A percentile compares a stretch with the other conserved stretches of the same genome.
phyloP scores from a whole-genome alignment of 2,329 filamentous ascomycete species.

The Dactylellina haptotyla region DNA sequence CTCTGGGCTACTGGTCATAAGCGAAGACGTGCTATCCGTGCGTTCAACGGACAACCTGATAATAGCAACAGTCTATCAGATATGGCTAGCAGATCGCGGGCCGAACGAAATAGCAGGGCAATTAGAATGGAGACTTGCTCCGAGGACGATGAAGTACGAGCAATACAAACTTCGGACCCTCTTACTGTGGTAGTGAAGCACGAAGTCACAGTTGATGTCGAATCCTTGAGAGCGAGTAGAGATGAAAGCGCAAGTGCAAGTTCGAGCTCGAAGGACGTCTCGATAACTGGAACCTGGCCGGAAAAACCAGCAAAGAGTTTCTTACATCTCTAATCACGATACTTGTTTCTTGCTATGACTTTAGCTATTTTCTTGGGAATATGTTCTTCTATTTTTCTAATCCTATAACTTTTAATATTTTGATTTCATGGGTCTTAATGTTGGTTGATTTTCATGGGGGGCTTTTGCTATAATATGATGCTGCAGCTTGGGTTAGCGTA shows the following conservation, averaged over 20 bases:
- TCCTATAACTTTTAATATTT: slow-evolving; percentile 5
- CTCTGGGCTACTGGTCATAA: slow-evolving; percentile 49
- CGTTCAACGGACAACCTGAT: slow-evolving; percentile 45
- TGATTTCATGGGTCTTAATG: not conserved
- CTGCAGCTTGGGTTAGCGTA: no score
- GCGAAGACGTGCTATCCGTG: slow-evolving; percentile 40
- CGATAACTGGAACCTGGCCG: slow-evolving; percentile 25
- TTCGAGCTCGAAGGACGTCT: slow-evolving; percentile 48
- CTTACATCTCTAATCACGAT: slow-evolving; percentile 17
- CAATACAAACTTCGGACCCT: slow-evolving; percentile 34
- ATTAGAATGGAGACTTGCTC: slow-evolving; percentile 12
- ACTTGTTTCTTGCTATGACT: not conserved
- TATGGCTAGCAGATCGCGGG: slow-evolving; percentile 25
- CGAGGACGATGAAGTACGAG: slow-evolving; percentile 37
- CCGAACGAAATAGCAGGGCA: slow-evolving; percentile 15
- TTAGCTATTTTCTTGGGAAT: not conserved
- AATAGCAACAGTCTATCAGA: slow-evolving; percentile 31
- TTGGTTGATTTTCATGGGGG: no score
- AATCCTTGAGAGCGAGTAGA: slow-evolving; percentile 36
- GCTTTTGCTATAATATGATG: no score
- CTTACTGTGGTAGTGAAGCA: slow-evolving; percentile 42
- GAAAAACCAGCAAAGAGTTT: slow-evolving; percentile 50
- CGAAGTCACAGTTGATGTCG: slow-evolving; percentile 45
- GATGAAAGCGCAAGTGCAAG: slow-evolving; percentile 38
- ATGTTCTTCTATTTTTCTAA: not conserved